phyloP scores from a whole-genome alignment of 768 basidiomycete genomes.

The Clavaria fumosa region DNA sequence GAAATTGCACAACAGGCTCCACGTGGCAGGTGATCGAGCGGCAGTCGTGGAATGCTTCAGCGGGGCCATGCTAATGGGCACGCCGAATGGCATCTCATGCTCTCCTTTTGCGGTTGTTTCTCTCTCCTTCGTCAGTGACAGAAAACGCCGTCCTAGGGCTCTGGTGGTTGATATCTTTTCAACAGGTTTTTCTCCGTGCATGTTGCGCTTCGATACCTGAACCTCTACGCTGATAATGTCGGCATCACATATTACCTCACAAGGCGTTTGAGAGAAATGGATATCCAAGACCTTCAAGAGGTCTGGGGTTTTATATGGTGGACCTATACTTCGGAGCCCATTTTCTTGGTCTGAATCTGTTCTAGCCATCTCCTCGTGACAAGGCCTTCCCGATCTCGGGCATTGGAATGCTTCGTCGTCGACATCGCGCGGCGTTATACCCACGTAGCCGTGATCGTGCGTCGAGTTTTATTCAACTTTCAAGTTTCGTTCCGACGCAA shows the following conservation, averaged over 20 bases:
- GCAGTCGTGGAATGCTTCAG: too few relatives aligned
- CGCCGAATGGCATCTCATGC: constrained; percentile 57
- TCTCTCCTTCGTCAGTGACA: constrained; percentile 74
- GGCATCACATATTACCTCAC: constrained; percentile 88
- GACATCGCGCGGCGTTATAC: constrained; percentile 82
- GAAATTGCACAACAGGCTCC: too few relatives aligned
- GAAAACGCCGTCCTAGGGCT: too few relatives aligned
- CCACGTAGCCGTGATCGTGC: constrained; percentile 87
- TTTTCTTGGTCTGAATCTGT: constrained; percentile 8
- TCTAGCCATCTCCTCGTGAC: constrained; percentile 87
- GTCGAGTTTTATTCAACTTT: constrained; percentile 21
- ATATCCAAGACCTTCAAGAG: constrained; percentile 58
- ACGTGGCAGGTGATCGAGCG: too few relatives aligned
- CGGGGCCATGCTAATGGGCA: too few relatives aligned
- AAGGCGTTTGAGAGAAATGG: constrained; percentile 49
- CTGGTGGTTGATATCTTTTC: too few relatives aligned
- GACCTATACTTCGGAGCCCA: constrained; percentile 11
- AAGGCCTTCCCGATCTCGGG: constrained; percentile 78
- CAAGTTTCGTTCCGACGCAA: constrained; percentile 5
- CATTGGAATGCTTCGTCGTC: constrained; percentile 87
- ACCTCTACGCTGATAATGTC: constrained; percentile 70
- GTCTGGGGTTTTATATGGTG: constrained; percentile 88
- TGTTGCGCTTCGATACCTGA: constrained; percentile 81
- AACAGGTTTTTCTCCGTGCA: constrained; percentile 95
- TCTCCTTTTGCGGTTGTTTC: constrained; percentile 79